Evolutionary conservation across 139 green algal genomes (phyloP), one percentile per base, ranked within the genome.

Genomic region (Chlorokybus atmophyticus): DNA sequence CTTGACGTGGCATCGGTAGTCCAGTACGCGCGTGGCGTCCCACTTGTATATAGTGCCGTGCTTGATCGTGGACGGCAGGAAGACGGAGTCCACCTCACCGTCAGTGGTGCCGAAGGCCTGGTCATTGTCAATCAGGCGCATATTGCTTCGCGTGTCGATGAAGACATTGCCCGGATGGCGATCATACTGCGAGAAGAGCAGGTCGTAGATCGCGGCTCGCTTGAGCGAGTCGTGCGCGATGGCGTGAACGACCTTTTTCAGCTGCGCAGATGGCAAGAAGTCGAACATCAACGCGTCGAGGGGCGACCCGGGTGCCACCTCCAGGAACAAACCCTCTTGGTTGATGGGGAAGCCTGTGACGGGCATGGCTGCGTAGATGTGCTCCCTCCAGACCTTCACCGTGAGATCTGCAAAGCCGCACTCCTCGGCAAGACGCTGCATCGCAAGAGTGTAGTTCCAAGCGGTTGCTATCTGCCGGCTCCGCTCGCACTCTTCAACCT

Each of bases 51-150:
- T 10, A n/a, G 5, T 52, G 42, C 42, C 10, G 17, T 44, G 35
- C 10, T 14, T 10, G 10, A 21, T 44, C 10, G 35, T 44, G 35
- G 10, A 10, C 14, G 35, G 42, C 10, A 23, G 42, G 27, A 30
- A 17, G 17, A 5, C 25, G 7, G 42, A 5, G 10, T 52, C 42
- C n/a, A 52, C 42, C 10, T 52, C 35, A 14, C 25, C 10, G 7
- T 7, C 42, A 7, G 42, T 17, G n/a, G 6, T 7, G 10, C 42
- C 42, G 5, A 52, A 23, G 6, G 42, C 42, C 10, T 23, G 10
- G 42, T 52, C 42, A 52, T 52, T 52, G 42, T 52, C 42, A 21
- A 52, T 52, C 17, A 52, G 42, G 17, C 42, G 8, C 7, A 52
- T 17, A 5, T 52, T 52, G 10, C 42, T 21, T 5, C 27, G 6